Conservation (phyloP, 2,329 filamentous ascomycete genomes). For the Stemphylium vesicarium region DNA sequence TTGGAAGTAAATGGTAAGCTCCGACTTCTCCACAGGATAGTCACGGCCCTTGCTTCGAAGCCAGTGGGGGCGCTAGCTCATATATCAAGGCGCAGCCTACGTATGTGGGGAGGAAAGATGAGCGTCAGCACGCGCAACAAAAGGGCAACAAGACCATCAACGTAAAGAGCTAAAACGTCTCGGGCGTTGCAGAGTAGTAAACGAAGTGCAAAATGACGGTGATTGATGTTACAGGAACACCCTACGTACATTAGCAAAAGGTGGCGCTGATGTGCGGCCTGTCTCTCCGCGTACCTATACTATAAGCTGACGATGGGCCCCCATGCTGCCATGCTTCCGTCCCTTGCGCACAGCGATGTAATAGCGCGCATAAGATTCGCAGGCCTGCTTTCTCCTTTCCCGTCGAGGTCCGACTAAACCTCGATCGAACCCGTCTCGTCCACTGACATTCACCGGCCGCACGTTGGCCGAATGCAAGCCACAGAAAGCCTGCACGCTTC, state of each 20-base stretch:
- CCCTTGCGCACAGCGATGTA: constrained; percentile 26
- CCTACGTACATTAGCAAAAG: background rate
- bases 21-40: constrained; percentile 25
- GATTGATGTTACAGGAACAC: constrained; percentile 11
- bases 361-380: constrained; percentile 33
- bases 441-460: constrained; percentile 16
- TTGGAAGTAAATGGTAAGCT: constrained; percentile 12
- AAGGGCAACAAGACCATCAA: background rate
- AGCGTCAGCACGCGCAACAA: constrained; percentile 15
- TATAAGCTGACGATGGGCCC: background rate
- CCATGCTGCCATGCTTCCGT: constrained; percentile 17
- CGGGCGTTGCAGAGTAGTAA: constrained; percentile 2
- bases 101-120: constrained; percentile 22
- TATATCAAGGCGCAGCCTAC: constrained; percentile 11
- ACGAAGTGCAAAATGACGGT: constrained; percentile 20
- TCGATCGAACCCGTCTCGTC: constrained; percentile 4
- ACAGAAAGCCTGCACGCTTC: constrained; percentile 13
- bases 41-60: constrained; percentile 7
- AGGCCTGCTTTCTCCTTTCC: background rate
- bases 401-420: constrained; percentile 15
- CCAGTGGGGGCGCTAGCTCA: constrained; percentile 26
- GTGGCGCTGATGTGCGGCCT: constrained; percentile 12
- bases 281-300: constrained; percentile 4
- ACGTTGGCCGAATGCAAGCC: constrained; percentile 11
- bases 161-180: background rate